phyloP scores from a whole-genome alignment of 257 asterid species.

The Nicotiana otophora region DNA sequence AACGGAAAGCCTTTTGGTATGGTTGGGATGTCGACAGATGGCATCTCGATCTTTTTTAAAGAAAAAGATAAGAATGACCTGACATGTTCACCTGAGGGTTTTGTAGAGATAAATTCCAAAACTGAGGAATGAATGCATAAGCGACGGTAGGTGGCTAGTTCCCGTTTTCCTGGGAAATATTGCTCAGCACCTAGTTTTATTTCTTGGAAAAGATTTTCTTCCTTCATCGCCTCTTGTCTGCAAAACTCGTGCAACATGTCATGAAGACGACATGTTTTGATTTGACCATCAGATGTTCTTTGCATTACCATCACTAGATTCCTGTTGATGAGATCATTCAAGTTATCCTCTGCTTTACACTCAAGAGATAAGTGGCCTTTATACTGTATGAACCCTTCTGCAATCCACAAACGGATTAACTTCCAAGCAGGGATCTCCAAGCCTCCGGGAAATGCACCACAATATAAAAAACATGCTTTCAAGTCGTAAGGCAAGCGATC shows the following conservation, averaged over 20 bases:
- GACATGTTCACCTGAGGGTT: slow-evolving; percentile 12
- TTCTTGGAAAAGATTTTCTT: slow-evolving; percentile 35
- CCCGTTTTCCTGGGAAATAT: slow-evolving; percentile 5
- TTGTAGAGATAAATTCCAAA: slow-evolving; percentile 9
- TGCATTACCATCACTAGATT: slow-evolving; percentile 36
- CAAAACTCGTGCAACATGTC: slow-evolving; percentile 38
- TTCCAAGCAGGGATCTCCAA: slow-evolving; percentile 29
- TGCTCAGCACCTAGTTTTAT: slow-evolving; percentile 15
- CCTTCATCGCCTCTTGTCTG: slow-evolving; percentile 22
- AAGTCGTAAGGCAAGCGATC: slow-evolving; percentile 28
- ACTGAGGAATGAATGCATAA: slow-evolving; percentile 33
- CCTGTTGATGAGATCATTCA: slow-evolving; percentile 38
- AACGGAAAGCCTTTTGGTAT: slow-evolving; percentile 25
- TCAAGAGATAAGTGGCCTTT: slow-evolving; percentile 23
- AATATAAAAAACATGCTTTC: slow-evolving; percentile 41
- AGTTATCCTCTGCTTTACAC: slow-evolving; percentile 31
- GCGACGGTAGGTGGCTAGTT: slow-evolving; percentile 28
- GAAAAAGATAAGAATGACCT: slow-evolving; percentile 40
- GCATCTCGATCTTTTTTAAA: slow-evolving; percentile 9
- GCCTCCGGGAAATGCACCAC: slow-evolving; percentile 42
- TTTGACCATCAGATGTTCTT: slow-evolving; percentile 21
- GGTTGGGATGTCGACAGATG: slow-evolving; percentile 11
- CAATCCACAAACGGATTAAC: slow-evolving; percentile 40
- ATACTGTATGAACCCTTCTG: slow-evolving; percentile 39
- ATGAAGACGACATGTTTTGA: slow-evolving; percentile 36